Evolutionary conservation across 208 protist genomes (phyloP).

Genomic region (Acanthamoeba castellanii): DNA sequence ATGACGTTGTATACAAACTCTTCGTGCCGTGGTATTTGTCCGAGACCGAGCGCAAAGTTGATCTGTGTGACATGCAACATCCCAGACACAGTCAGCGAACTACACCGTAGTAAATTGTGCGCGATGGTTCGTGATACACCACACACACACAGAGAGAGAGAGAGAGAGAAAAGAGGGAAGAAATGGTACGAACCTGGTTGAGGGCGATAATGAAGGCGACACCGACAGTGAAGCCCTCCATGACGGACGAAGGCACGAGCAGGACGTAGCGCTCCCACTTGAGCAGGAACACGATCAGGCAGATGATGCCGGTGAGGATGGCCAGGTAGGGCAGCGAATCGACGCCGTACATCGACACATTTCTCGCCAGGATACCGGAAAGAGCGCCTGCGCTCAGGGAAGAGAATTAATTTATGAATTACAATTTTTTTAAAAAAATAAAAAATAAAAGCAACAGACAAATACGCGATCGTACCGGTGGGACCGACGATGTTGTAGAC

Average conservation of each 20-base stretch:
- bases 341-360: constrained; percentile 59
- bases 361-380: constrained; percentile 66
- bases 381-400: constrained; percentile 10
- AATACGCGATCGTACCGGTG: constrained; percentile 30
- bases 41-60: constrained; percentile 78
- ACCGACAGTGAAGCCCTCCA: constrained; percentile 80
- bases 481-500: constrained; percentile 80
- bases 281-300: constrained; percentile 71
- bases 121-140: background rate
- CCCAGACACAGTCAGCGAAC: background rate
- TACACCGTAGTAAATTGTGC: background rate
- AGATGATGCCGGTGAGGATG: constrained; percentile 75
- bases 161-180: background rate
- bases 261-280: constrained; percentile 74
- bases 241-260: constrained; percentile 75
- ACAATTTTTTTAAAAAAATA: background rate
- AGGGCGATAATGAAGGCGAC: constrained; percentile 79
- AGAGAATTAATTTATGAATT: background rate
- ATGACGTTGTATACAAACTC: constrained; percentile 72
- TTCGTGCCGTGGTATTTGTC: constrained; percentile 74
- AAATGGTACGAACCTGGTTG: background rate
- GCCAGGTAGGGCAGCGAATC: constrained; percentile 72
- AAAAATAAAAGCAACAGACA: background rate
- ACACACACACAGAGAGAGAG: background rate
- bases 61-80: constrained; percentile 21